Base-by-base conservation (phyloP, 345 rosid species). In the Aquilaria yunnanensis region DNA sequence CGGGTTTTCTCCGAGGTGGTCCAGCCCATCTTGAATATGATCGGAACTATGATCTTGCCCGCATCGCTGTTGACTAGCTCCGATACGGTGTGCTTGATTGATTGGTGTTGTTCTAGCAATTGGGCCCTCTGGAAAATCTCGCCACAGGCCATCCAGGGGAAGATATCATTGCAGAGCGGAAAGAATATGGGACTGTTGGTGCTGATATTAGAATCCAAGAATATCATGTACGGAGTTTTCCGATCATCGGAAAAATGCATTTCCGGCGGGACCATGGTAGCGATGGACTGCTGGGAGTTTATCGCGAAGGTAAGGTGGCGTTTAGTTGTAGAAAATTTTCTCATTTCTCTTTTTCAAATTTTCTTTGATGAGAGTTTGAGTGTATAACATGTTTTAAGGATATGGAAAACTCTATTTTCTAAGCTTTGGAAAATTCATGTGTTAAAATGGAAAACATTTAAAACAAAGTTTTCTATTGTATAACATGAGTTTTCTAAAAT, bases 1-100 rank as follows among this genome's bases (percentile, higher is more conserved):
- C 0, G 95, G 96, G 47, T 41, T 58, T 65, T 75, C 30, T 71
- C 75, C 6, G 64, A 68, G 5, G 79, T 68, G 0, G 83, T 71
- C 99, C 99, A 94, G 10, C 95, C 92, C 0, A 93, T 82, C 68
- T 81, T 81, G 86, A 94, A 88, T 70, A 94, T 94, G 63, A 94
- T 94, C 29, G 77, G 74, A 10, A 90, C 96, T 54, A 90, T 86
- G 56, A 90, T 94, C 59, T 84, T 89, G 33, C 95, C 95, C 0
- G 97, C 78, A 32, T 90, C 99, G 1, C 93, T 95, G 60, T 81
- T 91, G 14, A 63, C 51, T 6, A 94, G 90, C 77, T 85, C 96
- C 32, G 95, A 77, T 0, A 94, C 89, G 33, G 88, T 95, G 60
- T 90, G 97, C 62, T 82, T 86, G 67, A 79, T 55, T 16, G 87